Base-by-base conservation (phyloP, 352 stramenopile species). In the Phytopythium delawarense region DNA sequence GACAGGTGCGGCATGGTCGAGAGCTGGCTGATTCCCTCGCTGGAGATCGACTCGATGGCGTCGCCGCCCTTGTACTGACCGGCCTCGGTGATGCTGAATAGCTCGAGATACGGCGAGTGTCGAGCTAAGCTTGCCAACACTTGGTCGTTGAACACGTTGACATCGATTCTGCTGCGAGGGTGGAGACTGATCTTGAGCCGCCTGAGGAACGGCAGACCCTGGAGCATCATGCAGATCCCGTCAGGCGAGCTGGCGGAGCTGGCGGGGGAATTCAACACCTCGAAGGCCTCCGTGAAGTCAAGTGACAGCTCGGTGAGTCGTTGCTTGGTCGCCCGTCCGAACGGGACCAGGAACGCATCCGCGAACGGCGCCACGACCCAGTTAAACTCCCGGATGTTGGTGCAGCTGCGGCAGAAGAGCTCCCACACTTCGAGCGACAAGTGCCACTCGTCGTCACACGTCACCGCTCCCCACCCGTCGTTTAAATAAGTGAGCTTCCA, bases 401-500 rank as follows among this genome's bases (percentile, higher is more conserved):
- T 59, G 28, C 78, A 86, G 11, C 61, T 64, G 5, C 30, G 52
- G 51, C 72, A 82, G 40, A 88, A 88, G 13, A 53, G 53, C 23
- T 74, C 64, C 78, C 78, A 88, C 16, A 65, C 63, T 1, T 71
- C 65, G 4, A 71, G 51, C 4, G 67, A 71, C 5, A 87, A 50
- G 16, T 74, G 63, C 78, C 78, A 87, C 56, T 85, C 70, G 62
- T 87, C 78, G 51, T 84, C 71, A 45, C 76, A 85, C 1, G 69
- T 66, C 20, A 82, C 66, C 21, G 75, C 72, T 4, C 65, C 73
- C 70, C 69, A 84, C 5, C 71, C 75, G 54, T 87, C 75, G 45
- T 70, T 71, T 48, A 79, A 64, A 30, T 83, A 84, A 32, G 75
- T 79, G 53, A 87, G 71, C 50, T 82, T 82, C 75, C 75, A 87